These are phyloP conservation scores for Apiosordaria backusii DNA, from an alignment of 495 filamentous ascomycete species.

Conservation along the genomic window DNA sequence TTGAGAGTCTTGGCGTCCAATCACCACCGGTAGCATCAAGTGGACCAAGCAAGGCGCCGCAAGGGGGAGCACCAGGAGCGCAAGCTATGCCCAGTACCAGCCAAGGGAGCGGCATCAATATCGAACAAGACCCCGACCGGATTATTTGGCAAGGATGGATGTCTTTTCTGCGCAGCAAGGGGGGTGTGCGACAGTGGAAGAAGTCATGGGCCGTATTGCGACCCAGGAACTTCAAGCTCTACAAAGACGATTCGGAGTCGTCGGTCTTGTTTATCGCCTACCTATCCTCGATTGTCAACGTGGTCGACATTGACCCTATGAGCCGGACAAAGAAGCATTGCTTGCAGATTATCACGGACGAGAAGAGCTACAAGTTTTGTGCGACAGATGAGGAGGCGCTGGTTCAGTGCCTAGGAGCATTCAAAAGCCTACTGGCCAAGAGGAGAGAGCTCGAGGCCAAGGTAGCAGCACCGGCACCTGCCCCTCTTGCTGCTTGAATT, in stretches of 20 bases:
- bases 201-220: constrained; percentile 90
- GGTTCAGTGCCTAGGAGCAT: constrained; percentile 77
- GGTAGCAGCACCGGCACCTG: constrained; percentile 7
- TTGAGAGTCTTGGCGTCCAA: constrained; percentile 42
- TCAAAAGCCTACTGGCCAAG: constrained; percentile 84
- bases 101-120: constrained; percentile 52
- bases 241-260: constrained; percentile 92
- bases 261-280: constrained; percentile 78
- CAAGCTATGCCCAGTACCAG: constrained; percentile 51
- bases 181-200: constrained; percentile 93
- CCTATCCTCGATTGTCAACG: constrained; percentile 78
- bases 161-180: constrained; percentile 76
- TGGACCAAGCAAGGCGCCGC: constrained; percentile 1
- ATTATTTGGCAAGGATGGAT: constrained; percentile 92
- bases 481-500: neutral
- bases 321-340: constrained; percentile 81
- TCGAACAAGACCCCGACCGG: constrained; percentile 58
- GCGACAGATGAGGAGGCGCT: constrained; percentile 76
- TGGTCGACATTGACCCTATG: constrained; percentile 85
- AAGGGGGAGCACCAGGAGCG: constrained; percentile 16
- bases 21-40: constrained; percentile 27
- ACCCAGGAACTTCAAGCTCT: constrained; percentile 79
- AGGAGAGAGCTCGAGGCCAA: constrained; percentile 52
- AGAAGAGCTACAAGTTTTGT: constrained; percentile 87
- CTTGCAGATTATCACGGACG: constrained; percentile 90